phyloP scores from a whole-genome alignment of 169 alveolate genomes.

The Theileria annulata region DNA sequence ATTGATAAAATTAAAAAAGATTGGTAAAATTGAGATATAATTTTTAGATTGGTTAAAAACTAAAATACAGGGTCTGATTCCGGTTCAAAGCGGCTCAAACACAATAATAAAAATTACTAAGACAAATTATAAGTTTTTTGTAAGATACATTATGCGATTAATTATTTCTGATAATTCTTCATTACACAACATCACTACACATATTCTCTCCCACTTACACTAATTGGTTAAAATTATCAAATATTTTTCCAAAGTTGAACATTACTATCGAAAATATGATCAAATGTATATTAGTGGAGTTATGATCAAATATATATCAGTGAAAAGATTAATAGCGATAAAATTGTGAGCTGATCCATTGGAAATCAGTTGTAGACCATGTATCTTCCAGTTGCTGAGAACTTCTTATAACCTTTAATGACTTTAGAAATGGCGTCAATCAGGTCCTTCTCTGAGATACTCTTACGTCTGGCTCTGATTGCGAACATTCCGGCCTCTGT shows the following conservation, averaged over 20 bases:
- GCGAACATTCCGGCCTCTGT: constrained; percentile 99
- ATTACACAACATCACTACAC: constrained; percentile 6
- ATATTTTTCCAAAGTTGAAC: background rate
- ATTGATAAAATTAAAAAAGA: background rate
- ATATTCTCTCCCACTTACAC: background rate
- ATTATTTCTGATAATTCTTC: background rate
- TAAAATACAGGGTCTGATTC: background rate
- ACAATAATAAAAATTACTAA: background rate
- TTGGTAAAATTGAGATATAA: background rate
- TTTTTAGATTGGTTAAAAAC: background rate
- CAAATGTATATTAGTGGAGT: background rate
- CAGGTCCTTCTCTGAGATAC: constrained; percentile 94
- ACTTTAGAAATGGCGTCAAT: constrained; percentile 96
- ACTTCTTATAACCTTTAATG: constrained; percentile 95
- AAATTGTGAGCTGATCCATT: background rate
- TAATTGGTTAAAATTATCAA: background rate
- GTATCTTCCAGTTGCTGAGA: constrained; percentile 98
- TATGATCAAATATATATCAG: background rate
- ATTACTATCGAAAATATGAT: background rate
- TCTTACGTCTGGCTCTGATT: constrained; percentile 97
- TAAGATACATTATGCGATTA: background rate
- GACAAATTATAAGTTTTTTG: background rate
- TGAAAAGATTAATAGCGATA: background rate
- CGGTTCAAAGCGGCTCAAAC: background rate
- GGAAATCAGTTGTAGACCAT: constrained; percentile 92